Conservation (phyloP, 139 green algal species). For the Micractinium sp. region DNA sequence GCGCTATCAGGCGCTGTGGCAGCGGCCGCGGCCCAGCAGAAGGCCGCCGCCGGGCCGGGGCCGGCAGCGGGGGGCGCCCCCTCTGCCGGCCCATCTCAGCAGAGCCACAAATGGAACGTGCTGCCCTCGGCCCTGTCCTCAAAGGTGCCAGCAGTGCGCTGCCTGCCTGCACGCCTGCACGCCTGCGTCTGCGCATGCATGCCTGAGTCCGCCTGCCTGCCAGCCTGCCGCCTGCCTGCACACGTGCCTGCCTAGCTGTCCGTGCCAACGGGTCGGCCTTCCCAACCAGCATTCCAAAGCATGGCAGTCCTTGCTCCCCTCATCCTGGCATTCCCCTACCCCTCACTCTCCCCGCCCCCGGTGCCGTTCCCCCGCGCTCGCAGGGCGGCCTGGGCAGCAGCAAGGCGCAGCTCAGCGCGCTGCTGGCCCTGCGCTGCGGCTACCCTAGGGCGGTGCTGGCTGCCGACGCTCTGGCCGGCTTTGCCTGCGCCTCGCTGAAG, state of each 20-base stretch:
- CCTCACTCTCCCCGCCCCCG: no score
- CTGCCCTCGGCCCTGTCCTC: constrained; percentile 16
- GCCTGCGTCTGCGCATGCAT: no score
- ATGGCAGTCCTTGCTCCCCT: neutral
- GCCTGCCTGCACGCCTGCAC: no score
- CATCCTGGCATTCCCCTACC: neutral
- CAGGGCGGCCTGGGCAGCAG: constrained; percentile 8
- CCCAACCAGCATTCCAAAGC: neutral
- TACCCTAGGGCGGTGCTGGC: constrained; percentile 24
- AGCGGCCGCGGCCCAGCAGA: constrained; percentile 9
- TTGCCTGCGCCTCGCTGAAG: constrained; percentile 16
- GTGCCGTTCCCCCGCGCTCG: neutral
- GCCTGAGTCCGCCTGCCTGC: no score
- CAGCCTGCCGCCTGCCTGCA: neutral
- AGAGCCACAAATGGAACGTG: constrained; percentile 41
- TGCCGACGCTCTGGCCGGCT: constrained; percentile 18
- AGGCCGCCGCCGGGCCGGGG: neutral
- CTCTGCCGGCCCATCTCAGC: neutral
- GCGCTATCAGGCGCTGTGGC: constrained; percentile 6
- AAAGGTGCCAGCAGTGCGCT: constrained; percentile 16
- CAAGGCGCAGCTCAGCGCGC: constrained; percentile 8
- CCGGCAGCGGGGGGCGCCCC: neutral
- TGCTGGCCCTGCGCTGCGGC: constrained; percentile 14
- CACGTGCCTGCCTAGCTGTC: neutral
- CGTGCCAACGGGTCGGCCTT: neutral